Evolutionary conservation across 78 protist species (phyloP).

Genomic region (Pigoraptor vietnamica): DNA sequence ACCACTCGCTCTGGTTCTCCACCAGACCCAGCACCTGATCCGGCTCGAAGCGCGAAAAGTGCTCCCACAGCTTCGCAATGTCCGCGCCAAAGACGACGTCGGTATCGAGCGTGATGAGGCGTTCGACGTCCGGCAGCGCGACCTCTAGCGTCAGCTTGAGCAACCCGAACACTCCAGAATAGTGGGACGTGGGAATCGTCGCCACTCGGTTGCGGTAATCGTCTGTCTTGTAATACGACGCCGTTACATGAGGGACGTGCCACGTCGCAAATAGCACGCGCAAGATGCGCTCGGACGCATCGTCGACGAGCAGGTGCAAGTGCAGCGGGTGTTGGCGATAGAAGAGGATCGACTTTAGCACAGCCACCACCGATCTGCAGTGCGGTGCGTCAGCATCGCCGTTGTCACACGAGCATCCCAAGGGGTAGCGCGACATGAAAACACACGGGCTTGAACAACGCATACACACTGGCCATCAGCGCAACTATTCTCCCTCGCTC

Average conservation of each 20-base stretch:
- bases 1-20: not conserved
- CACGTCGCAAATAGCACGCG: not conserved
- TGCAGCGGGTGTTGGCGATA: not conserved
- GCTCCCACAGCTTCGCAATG: not conserved
- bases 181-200: not conserved
- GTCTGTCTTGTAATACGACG: not conserved
- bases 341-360: not conserved
- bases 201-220: not conserved
- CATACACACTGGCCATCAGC: too few species aligned
- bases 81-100: not conserved
- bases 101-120: not conserved
- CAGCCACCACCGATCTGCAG: not conserved
- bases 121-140: not conserved
- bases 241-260: not conserved
- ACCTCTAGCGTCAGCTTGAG: not conserved
- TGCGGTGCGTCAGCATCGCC: too few species aligned
- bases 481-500: too few species aligned
- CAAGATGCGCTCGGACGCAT: not conserved
- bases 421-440: too few species aligned
- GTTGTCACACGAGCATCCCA: too few species aligned
- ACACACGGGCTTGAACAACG: too few species aligned
- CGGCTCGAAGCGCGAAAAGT: not conserved
- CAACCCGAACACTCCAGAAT: not conserved
- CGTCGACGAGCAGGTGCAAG: not conserved
- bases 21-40: not conserved